Conservation (phyloP, 352 stramenopile species). For the Bremia lactucae region DNA sequence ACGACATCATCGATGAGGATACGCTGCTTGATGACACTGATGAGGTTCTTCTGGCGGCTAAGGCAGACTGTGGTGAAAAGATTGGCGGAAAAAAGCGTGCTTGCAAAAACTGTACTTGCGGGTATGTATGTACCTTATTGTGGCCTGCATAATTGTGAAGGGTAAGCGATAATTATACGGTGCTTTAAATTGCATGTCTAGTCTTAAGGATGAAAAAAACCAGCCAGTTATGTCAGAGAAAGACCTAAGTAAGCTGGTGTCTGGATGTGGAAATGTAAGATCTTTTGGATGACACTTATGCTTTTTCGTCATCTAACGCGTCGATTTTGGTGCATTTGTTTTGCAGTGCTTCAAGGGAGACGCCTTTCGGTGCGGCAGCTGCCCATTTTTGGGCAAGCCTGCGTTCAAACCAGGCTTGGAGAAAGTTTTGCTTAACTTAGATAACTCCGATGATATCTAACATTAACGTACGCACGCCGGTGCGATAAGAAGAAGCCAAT, state of each 20-base stretch:
- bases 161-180: too few relatives aligned
- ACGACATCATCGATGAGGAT: slow-evolving; percentile 80
- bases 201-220: slow-evolving; percentile 60
- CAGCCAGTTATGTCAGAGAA: slow-evolving; percentile 64
- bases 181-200: slow-evolving; percentile 11
- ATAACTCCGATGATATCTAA: slow-evolving; percentile 74
- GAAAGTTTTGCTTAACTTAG: slow-evolving; percentile 74
- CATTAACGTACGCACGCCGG: too few relatives aligned
- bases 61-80: slow-evolving; percentile 64
- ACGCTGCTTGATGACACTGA: slow-evolving; percentile 76
- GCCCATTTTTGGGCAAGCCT: slow-evolving; percentile 93
- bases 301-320: slow-evolving; percentile 1
- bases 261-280: slow-evolving; percentile 74
- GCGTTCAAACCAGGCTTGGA: slow-evolving; percentile 91
- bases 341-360: slow-evolving; percentile 93
- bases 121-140: slow-evolving; percentile 28
- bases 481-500: too few relatives aligned
- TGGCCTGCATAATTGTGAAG: too few relatives aligned
- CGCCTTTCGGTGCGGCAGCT: slow-evolving; percentile 94
- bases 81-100: slow-evolving; percentile 85
- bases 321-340: slow-evolving; percentile 1
- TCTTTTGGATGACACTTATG: neutral
- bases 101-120: slow-evolving; percentile 97
- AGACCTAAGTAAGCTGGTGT: slow-evolving; percentile 68
- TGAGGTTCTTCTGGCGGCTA: slow-evolving; percentile 60